phyloP scores from a whole-genome alignment of 352 stramenopile genomes.

The Elongisporangium prolatum region DNA sequence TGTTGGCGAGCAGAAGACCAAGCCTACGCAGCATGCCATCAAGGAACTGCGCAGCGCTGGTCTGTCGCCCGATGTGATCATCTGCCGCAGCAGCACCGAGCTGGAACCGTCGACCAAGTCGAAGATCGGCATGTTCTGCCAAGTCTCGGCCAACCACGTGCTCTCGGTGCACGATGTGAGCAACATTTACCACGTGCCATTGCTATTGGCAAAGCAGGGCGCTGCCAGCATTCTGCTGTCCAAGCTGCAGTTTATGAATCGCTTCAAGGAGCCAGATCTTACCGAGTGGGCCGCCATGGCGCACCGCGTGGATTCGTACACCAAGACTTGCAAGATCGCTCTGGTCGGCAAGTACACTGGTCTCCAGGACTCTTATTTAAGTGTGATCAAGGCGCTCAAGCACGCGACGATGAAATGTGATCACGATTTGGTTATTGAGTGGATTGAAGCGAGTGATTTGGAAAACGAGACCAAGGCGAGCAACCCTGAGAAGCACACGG shows the following conservation, averaged over 20 bases:
- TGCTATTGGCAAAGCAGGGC: constrained; percentile 96
- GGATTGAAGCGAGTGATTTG: constrained; percentile 97
- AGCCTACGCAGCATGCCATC: constrained; percentile 99
- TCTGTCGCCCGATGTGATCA: constrained; percentile 96
- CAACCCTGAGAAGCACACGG: constrained; percentile 68
- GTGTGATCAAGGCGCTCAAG: constrained; percentile 96
- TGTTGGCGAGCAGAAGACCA: constrained; percentile 99
- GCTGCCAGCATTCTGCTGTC: constrained; percentile 92
- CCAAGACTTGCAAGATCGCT: constrained; percentile 93
- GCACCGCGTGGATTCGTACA: constrained; percentile 90
- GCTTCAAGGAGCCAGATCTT: constrained; percentile 77
- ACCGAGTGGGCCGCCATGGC: constrained; percentile 90
- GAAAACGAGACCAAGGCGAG: constrained; percentile 79
- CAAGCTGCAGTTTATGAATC: constrained; percentile 89
- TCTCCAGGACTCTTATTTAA: constrained; percentile 98
- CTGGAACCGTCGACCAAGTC: constrained; percentile 90
- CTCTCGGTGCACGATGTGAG: constrained; percentile 98
- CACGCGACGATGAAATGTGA: constrained; percentile 95
- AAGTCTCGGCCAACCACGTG: constrained; percentile 93
- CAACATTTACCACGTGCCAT: constrained; percentile 99
- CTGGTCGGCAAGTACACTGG: constrained; percentile 99
- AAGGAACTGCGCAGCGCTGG: constrained; percentile 96
- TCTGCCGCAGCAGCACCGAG: constrained; percentile 92
- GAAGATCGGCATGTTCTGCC: constrained; percentile 99
- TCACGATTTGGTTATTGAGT: constrained; percentile 94